A percentile compares a stretch with the other conserved stretches of the same genome.
Conservation (phyloP, 306 rosid species). For the Quercus robur region DNA sequence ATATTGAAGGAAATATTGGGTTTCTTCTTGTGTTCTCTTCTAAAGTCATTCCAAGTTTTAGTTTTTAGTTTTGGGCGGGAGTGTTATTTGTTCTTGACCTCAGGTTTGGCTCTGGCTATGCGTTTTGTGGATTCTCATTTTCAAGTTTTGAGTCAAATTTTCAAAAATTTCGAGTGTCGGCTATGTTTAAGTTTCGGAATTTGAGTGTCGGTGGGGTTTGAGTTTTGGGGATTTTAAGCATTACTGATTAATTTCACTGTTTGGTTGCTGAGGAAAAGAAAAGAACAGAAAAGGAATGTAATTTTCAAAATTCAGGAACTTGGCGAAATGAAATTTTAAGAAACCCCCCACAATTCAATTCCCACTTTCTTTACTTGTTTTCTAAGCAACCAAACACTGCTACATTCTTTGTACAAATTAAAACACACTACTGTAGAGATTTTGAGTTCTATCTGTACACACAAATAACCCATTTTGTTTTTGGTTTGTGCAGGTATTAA, state of each 20-base stretch:
- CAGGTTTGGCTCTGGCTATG: constrained; percentile 42
- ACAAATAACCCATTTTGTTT: neutral
- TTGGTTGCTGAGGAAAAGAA: constrained; percentile 11
- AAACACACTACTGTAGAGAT: neutral
- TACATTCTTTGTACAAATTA: neutral
- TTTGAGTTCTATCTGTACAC: neutral
- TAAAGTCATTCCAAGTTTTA: neutral
- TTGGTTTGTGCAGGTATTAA: constrained; percentile 5
- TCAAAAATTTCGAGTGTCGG: constrained; percentile 5
- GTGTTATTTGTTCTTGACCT: neutral
- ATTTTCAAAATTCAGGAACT: neutral
- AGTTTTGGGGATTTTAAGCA: neutral
- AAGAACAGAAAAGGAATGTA: neutral
- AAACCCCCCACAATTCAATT: neutral
- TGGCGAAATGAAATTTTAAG: neutral
- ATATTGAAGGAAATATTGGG: neutral
- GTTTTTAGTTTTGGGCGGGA: constrained; percentile 5
- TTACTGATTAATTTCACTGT: neutral
- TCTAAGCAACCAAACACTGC: neutral
- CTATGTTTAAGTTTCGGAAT: neutral
- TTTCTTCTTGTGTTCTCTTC: neutral
- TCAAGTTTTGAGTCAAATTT: neutral
- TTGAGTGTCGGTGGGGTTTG: neutral
- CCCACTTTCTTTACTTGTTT: neutral
- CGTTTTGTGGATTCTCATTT: neutral